Base-by-base conservation (phyloP, 225 moss, liverwort and hornwort genomes). In the Anthoceros angustus region DNA sequence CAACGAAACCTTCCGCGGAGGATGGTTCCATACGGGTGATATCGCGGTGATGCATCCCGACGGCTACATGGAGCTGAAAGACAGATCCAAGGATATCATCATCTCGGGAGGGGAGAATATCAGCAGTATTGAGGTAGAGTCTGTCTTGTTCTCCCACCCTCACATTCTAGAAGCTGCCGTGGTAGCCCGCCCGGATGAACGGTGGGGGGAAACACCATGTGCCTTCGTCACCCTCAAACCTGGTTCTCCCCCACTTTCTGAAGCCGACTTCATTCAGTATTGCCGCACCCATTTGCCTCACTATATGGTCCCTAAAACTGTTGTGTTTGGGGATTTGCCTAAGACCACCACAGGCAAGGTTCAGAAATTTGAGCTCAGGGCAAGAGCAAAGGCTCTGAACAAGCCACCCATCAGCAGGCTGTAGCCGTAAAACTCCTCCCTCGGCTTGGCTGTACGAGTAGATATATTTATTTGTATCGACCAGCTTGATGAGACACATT, bases 301-400 rank as follows among this genome's bases (percentile, higher is more conserved):
- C 41, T 89, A 69, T 41, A 82, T 76, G 67, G 75, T 84, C 71
- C 90, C 87, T 0, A 83, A 71, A 63, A 73, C 69, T 12, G 74
- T 86, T 12, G 72, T 93, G n/a, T 93, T 85, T 69, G 77, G 77
- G 12, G 76, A 63, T 9, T 72, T 89, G 64, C 89, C 93, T 0
- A 93, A 93, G 67, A 89, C 89, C 5, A 70, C 77, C 25, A 93
- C 89, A 14, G 89, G 84, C 38, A 89, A 86, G 69, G 83, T 93
- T 63, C 77, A 78, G 67, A 93, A 93, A 32, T 83, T 79, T 63
- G 69, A 83, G 38, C 73, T 89, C 0, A 74, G 93, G 48, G 79
- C 78, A 68, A 71, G 43, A 12, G 82, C 82, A 12, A 84, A 72
- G 49, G 71, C 65, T 11, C 66, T 84, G 69, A 20, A 43, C 64